Base-by-base conservation (phyloP, 139 green algal genomes). In the Zygnema cylindricum region DNA sequence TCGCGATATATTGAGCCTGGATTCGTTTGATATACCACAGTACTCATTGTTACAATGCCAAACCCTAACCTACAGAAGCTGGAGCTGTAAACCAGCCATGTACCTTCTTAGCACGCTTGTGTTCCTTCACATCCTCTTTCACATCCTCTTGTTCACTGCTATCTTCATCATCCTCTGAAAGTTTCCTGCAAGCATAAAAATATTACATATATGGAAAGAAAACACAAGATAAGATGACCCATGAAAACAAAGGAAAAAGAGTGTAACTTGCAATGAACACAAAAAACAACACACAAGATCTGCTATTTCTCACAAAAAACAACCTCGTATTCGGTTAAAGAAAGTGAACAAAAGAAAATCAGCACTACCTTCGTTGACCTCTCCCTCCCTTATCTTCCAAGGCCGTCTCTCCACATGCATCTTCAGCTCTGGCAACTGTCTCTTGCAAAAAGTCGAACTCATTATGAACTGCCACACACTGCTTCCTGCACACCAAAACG, bases 401-500 rank as follows among this genome's bases (percentile, higher is more conserved):
- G 71, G n/a, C 41, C 69, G 76, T 71, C n/a, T 49, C 41, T 3
- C 30, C 76, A 40, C 49, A 49, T 71, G 33, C 76, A 40, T 86
- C 79, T 85, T 57, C 54, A 33, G 76, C 36, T 76, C 76, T 86
- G 16, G 79, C 42, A 76, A 86, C 79, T 38, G 76, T 40, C n/a
- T 86, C 79, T 33, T 77, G 40, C 33, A 86, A 1, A 77, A 86
- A 86, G 43, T 86, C 79, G 36, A 73, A 86, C 7, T 76, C 79
- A 43, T 69, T 86, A 43, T 73, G 43, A 57, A 30, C 39, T 7
- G 41, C 79, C 54, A 86, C 43, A 36, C 79, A 86, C 36, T 86
- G 79, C 35, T 86, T 86, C 79, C 79, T 86, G 79, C 79, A 86
- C 7, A 38, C 40, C 7, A 2, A 35, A 16, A 35, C 36, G 33